phyloP scores from a whole-genome alignment of 2,329 filamentous ascomycete genomes.

The Aspergillus pseudotamarii region DNA sequence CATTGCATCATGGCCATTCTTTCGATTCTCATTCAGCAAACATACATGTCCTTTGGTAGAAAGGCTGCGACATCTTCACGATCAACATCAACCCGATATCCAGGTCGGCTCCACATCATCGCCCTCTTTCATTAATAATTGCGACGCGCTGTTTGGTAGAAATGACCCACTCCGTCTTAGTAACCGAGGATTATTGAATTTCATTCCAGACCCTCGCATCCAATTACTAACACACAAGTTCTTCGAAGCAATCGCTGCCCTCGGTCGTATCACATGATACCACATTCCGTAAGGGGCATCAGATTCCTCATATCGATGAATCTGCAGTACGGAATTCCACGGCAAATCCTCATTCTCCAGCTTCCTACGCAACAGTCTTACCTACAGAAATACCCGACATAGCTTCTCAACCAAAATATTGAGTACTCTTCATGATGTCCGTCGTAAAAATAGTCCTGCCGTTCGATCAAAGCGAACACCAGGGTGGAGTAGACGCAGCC shows the following conservation, averaged over 20 bases:
- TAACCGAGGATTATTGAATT: constrained; percentile 10
- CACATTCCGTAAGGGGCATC: neutral
- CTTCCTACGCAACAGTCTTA: neutral
- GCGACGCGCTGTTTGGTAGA: constrained; percentile 24
- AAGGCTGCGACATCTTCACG: neutral
- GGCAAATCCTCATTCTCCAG: neutral
- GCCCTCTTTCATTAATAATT: constrained; percentile 28
- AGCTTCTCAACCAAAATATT: neutral
- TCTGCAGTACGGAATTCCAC: neutral
- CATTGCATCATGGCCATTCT: too few relatives aligned
- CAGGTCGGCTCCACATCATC: constrained; percentile 6
- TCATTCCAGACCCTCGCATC: constrained; percentile 3
- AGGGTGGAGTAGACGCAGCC: constrained; percentile 55
- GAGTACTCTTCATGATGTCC: constrained; percentile 43
- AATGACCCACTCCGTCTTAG: constrained; percentile 9
- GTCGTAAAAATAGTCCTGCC: constrained; percentile 51
- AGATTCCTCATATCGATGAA: too few relatives aligned
- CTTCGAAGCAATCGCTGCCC: too few relatives aligned
- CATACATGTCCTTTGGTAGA: neutral
- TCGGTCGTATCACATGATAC: neutral
- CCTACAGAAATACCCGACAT: neutral
- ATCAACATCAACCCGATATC: neutral
- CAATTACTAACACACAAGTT: neutral
- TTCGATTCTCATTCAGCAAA: neutral
- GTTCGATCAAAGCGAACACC: constrained; percentile 43